phyloP scores from a whole-genome alignment of 2,329 filamentous ascomycete genomes.

The Trichophaea hybrida region DNA sequence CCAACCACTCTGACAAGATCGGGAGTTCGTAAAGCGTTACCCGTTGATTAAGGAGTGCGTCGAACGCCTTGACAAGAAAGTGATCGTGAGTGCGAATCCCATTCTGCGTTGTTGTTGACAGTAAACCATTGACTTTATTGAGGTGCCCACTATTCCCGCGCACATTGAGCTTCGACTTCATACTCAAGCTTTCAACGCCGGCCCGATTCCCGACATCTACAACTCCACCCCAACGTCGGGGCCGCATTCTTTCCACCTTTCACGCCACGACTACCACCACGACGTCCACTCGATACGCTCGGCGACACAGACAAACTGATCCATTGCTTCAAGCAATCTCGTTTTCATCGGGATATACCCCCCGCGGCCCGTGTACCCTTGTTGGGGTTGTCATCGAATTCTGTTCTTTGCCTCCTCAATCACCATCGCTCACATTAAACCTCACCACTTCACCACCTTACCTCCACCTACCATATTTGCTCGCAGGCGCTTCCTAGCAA shows the following conservation, averaged over 20 bases:
- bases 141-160: neutral
- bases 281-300: neutral
- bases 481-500: neutral
- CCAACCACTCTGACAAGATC: too few relatives aligned
- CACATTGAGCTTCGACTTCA: neutral
- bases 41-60: too few relatives aligned
- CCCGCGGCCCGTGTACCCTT: neutral
- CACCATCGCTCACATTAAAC: neutral
- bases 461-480: neutral
- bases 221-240: neutral
- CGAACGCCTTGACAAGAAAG: too few relatives aligned
- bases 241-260: neutral
- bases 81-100: too few relatives aligned
- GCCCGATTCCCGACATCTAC: neutral
- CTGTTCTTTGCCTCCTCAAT: neutral
- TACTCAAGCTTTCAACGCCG: neutral
- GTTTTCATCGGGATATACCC: neutral
- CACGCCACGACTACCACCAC: neutral
- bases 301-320: neutral
- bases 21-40: too few relatives aligned
- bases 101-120: too few relatives aligned
- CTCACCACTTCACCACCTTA: neutral
- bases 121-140: neutral
- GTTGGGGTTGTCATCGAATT: neutral
- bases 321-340: neutral